phyloP scores from a whole-genome alignment of 257 asterid species.

The Nemophila menziesii region DNA sequence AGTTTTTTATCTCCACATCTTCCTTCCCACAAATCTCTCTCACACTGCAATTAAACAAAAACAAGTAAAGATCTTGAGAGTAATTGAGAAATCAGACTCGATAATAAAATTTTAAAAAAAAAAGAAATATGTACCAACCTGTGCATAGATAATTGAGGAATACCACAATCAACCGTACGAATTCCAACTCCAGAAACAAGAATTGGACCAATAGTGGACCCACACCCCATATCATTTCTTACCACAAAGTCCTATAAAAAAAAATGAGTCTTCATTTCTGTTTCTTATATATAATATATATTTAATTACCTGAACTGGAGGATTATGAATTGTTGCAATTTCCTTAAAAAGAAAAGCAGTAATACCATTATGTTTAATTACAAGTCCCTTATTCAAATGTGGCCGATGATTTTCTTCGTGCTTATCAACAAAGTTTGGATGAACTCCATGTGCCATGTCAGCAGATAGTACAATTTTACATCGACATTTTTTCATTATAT shows the following conservation, averaged over 20 bases:
- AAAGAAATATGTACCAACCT: too few species aligned
- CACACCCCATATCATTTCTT: slow-evolving; percentile 97
- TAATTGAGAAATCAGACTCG: too few species aligned
- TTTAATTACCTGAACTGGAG: slow-evolving; percentile 72
- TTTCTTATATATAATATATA: too few species aligned
- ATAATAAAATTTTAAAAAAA: too few species aligned
- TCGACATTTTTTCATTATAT: too few species aligned
- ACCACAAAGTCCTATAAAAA: slow-evolving; percentile 69
- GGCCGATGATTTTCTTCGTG: slow-evolving; percentile 96
- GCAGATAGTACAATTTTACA: slow-evolving; percentile 98
- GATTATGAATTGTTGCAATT: slow-evolving; percentile 67
- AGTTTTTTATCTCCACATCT: too few species aligned
- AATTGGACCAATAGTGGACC: slow-evolving; percentile 96
- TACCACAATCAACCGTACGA: slow-evolving; percentile 98
- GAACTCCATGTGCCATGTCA: slow-evolving; percentile 99
- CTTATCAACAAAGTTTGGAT: slow-evolving; percentile 77
- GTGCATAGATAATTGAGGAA: slow-evolving; percentile 98
- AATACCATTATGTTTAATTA: slow-evolving; percentile 90
- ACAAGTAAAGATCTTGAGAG: too few species aligned
- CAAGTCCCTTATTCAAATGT: slow-evolving; percentile 85
- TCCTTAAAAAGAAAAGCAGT: slow-evolving; percentile 94
- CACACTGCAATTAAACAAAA: too few species aligned
- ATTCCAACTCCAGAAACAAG: slow-evolving; percentile 96
- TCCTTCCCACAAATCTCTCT: too few species aligned
- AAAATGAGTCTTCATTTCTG: too few species aligned